A percentile compares a stretch with the other conserved stretches of the same genome.
phyloP scores from a whole-genome alignment of 176 grass and related monocot genomes.

The Elymus sibiricus region DNA sequence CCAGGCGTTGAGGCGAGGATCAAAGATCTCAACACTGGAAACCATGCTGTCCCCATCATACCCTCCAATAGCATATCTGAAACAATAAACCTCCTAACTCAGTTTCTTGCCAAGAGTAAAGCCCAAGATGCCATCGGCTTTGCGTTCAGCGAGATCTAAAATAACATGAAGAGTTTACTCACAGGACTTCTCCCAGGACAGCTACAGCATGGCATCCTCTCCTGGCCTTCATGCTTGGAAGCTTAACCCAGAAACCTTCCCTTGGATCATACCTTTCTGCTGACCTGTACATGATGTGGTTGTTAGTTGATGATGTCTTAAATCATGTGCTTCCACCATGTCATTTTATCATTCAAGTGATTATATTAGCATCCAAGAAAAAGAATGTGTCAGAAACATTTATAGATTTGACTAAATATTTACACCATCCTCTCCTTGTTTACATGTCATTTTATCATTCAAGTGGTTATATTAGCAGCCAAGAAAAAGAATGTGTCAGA shows the following conservation, averaged over 20 bases:
- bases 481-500: not conserved
- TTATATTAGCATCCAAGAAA: not conserved
- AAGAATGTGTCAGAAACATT: not conserved
- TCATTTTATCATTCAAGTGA: not conserved
- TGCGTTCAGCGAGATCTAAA: not conserved
- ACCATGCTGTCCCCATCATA: constrained; percentile 58
- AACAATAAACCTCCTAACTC: not conserved
- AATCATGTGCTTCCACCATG: not conserved
- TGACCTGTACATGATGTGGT: constrained; percentile 39
- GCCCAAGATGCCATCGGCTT: not conserved
- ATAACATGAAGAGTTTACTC: constrained; percentile 22
- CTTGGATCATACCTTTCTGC: constrained; percentile 94
- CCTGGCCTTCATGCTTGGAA: constrained; percentile 71
- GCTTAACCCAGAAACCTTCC: constrained; percentile 77
- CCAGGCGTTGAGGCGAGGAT: constrained; percentile 66
- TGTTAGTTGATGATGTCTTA: constrained; percentile 10
- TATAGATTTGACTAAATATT: not conserved
- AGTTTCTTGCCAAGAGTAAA: constrained; percentile 20
- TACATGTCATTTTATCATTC: not conserved
- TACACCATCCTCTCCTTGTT: too few species aligned
- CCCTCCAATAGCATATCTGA: constrained; percentile 77
- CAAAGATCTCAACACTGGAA: constrained; percentile 70
- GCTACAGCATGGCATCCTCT: constrained; percentile 69
- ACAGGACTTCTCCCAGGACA: constrained; percentile 56
- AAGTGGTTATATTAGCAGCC: not conserved